Percentiles rank a stretch among this genome's conserved stretches.
Evolutionary conservation across 306 rosid genomes (phyloP).

Genomic region (Aeschynomene evenia): DNA sequence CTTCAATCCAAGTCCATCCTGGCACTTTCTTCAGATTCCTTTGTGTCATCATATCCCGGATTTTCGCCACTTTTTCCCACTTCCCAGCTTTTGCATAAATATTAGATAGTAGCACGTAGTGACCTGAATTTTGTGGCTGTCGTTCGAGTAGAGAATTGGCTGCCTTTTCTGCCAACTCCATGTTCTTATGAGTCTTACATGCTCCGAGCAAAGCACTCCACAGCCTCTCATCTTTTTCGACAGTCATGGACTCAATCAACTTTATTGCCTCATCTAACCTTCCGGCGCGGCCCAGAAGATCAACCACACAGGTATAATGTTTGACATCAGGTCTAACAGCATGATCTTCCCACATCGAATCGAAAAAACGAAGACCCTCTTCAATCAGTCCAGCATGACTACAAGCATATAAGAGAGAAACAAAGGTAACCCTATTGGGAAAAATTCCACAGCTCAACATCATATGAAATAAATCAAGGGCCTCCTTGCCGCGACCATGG

Average conservation of each 20-base stretch:
- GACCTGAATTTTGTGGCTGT: conserved; percentile 67
- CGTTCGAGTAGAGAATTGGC: conserved; percentile 62
- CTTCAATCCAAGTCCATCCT: conserved; percentile 83
- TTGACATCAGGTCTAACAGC: conserved; percentile 65
- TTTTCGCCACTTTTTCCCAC: conserved; percentile 66
- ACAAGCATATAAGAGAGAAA: conserved; percentile 78
- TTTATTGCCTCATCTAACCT: conserved; percentile 65
- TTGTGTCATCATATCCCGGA: conserved; percentile 56
- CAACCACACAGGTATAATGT: conserved; percentile 81
- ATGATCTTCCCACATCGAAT: conserved; percentile 56
- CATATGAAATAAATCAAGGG: conserved; percentile 53
- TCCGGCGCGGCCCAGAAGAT: conserved; percentile 79
- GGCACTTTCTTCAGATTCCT: conserved; percentile 67
- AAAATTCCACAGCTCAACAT: conserved; percentile 53
- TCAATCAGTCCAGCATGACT: conserved; percentile 71
- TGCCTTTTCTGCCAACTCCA: conserved; percentile 70
- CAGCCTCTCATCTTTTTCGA: conserved; percentile 64
- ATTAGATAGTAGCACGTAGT: conserved; percentile 71
- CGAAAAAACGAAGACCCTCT: conserved; percentile 62
- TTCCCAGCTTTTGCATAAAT: conserved; percentile 75
- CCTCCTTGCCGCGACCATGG: conserved; percentile 68
- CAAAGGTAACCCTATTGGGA: conserved; percentile 64
- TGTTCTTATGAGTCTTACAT: conserved; percentile 59
- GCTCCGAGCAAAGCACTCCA: conserved; percentile 89
- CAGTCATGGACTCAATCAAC: conserved; percentile 50